Base-by-base conservation (phyloP, 2,329 filamentous ascomycete species). In the Sporothrix phasma region DNA sequence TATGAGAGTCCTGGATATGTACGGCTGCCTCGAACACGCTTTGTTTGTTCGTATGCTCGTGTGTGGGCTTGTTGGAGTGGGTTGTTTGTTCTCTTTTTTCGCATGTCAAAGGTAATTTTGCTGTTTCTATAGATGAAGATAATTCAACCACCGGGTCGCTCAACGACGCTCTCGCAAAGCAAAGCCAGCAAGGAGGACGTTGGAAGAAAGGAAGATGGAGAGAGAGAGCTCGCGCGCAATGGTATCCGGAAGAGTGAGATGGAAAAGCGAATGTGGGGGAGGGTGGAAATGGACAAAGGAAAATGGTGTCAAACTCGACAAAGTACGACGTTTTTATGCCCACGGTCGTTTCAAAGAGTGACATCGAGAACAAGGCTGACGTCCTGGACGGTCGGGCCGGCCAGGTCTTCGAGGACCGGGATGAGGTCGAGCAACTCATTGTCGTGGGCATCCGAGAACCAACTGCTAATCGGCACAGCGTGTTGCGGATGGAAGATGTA, bases 401-500 rank as follows among this genome's bases (percentile, higher is more conserved):
- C 93, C 73, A 99, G 82, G 77, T 99, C 94, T 81, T 99, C 94
- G 69, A 99, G 90, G 71, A 99, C 94, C 62, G 94, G 94, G 75
- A 99, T 97, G 71, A 99, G 81, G 75, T 99, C 94, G 72, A 99
- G 82, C 67, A 99, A 83, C 81, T 99, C 94, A 77, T 99, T 99
- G 79, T 99, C 94, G 77, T 99, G 94, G 67, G 94, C 94, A 78
- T 99, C 94, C 69, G 92, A 97, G 79, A 99, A 99, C 94, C 94
- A 99, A 81, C 93, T 97, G 84, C 92, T 97, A 79, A 99, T 99
- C 29, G 94, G 94, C 59, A 99, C 93, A 66, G 94, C 94, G 75
- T 99, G 94, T 79, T 99, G 93, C 26, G 94, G 94, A 74, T 99
- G 94, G 83, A 99, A 99, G 72, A 99, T 97, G 80, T 99, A 99